These are phyloP conservation scores for Nemania abortiva DNA, from an alignment of 2,329 filamentous ascomycete genomes.

Conservation along the genomic window DNA sequence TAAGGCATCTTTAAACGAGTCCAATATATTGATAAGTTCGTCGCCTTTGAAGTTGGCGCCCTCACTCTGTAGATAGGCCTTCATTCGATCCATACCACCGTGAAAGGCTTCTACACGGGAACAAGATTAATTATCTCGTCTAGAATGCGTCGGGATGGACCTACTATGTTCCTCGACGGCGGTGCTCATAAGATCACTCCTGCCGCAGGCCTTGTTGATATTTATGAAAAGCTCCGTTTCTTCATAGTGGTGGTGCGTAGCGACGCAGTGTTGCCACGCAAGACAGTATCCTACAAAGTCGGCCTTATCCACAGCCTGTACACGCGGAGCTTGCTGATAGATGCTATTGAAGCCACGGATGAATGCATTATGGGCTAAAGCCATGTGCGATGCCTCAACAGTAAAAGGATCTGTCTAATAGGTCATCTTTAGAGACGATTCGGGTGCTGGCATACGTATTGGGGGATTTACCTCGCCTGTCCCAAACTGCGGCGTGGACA, in stretches of 20 bases:
- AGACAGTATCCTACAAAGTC: conserved; percentile 43
- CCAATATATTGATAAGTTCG: conserved; percentile 40
- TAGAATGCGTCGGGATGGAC: not conserved
- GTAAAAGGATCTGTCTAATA: conserved; percentile 38
- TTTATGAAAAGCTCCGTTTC: conserved; percentile 42
- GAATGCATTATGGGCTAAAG: conserved; percentile 44
- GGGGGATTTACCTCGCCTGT: conserved; percentile 54
- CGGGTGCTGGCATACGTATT: not conserved
- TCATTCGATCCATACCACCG: conserved; percentile 38
- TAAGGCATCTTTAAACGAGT: conserved; percentile 41
- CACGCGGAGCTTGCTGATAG: conserved; percentile 42
- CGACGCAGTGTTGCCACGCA: conserved; percentile 41
- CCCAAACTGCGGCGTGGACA: conserved; percentile 46
- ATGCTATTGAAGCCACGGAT: conserved; percentile 46
- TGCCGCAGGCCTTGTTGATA: conserved; percentile 40
- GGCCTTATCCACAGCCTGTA: conserved; percentile 35
- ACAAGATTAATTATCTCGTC: not conserved
- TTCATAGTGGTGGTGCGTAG: conserved; percentile 42
- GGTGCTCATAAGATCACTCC: conserved; percentile 36
- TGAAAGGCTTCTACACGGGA: conserved; percentile 30
- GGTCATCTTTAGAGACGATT: conserved; percentile 37
- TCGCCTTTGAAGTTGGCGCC: conserved; percentile 20
- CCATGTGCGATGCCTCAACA: conserved; percentile 44
- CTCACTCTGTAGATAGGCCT: conserved; percentile 28
- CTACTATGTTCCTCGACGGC: conserved; percentile 39